Evolutionary conservation across 768 basidiomycete genomes (phyloP).

Genomic region (Rhizopogon vinicolor): DNA sequence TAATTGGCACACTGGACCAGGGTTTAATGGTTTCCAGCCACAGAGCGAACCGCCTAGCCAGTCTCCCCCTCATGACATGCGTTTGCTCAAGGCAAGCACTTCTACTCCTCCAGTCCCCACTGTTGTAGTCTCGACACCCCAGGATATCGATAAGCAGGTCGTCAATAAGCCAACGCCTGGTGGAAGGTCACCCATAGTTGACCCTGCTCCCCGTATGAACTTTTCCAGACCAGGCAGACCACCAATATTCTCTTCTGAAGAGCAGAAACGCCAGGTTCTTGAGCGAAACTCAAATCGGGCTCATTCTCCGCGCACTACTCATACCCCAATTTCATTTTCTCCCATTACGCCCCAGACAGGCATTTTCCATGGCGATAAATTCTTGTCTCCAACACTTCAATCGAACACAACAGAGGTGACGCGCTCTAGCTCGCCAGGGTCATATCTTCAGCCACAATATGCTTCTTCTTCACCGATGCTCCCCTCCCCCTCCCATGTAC

Average conservation of each 20-base stretch:
- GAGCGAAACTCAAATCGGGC: constrained; percentile 52
- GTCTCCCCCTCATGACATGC: neutral
- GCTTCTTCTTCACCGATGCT: constrained; percentile 12
- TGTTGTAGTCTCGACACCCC: constrained; percentile 50
- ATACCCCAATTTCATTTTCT: constrained; percentile 2
- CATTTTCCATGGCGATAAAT: constrained; percentile 3
- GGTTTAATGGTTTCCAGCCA: neutral
- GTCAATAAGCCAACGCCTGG: constrained; percentile 13
- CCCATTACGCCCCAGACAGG: constrained; percentile 21
- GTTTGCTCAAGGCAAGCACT: neutral
- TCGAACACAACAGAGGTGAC: neutral
- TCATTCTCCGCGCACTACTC: constrained; percentile 24
- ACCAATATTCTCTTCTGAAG: constrained; percentile 32
- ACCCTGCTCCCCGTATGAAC: constrained; percentile 42
- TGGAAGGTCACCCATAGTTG: constrained; percentile 38
- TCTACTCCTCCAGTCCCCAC: constrained; percentile 36
- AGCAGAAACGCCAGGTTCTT: constrained; percentile 41
- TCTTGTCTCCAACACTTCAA: neutral
- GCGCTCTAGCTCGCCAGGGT: neutral
- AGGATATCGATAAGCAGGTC: constrained; percentile 12
- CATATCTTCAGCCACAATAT: constrained; percentile 13
- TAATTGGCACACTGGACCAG: neutral
- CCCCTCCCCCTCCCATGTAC: constrained; percentile 3
- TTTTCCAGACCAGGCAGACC: constrained; percentile 63
- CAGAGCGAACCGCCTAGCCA: neutral